A percentile compares a stretch with the other conserved stretches of the same genome.
Evolutionary conservation across 2,329 filamentous ascomycete genomes (phyloP).

Genomic region (Paecilomyces fulvus): DNA sequence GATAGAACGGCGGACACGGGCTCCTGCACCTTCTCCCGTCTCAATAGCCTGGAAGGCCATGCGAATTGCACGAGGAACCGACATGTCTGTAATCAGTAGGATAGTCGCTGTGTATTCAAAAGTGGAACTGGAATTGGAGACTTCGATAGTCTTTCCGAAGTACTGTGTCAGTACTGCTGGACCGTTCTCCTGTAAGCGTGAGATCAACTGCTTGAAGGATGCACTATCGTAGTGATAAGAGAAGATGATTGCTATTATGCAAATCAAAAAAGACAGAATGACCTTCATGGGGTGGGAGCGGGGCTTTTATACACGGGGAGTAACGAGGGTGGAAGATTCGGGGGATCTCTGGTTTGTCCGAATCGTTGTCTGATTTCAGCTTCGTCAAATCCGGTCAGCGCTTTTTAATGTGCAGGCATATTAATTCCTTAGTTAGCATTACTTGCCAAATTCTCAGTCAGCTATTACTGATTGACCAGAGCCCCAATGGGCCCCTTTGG

Average conservation of each 20-base stretch:
- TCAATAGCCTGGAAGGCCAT: constrained; percentile 78
- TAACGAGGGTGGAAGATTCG: constrained; percentile 17
- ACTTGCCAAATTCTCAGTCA: constrained; percentile 19
- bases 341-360: constrained; percentile 1
- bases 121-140: not conserved
- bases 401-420: not conserved
- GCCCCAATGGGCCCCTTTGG: not conserved
- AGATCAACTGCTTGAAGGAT: constrained; percentile 12
- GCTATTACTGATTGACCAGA: constrained; percentile 3
- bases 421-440: not conserved
- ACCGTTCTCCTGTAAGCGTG: constrained; percentile 11
- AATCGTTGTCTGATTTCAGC: not conserved
- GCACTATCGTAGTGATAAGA: constrained; percentile 13
- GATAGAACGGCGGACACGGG: constrained; percentile 76
- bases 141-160: constrained; percentile 5
- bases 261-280: constrained; percentile 28
- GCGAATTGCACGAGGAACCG: constrained; percentile 64
- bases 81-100: constrained; percentile 46
- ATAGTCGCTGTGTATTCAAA: constrained; percentile 6
- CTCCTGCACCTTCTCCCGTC: constrained; percentile 81
- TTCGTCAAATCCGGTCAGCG: not conserved
- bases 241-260: constrained; percentile 25
- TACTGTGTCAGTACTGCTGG: constrained; percentile 10
- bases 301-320: constrained; percentile 20
- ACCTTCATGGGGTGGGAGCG: constrained; percentile 24